Base-by-base conservation (phyloP, 2,329 filamentous ascomycete genomes). In the Helminthosporium solani region DNA sequence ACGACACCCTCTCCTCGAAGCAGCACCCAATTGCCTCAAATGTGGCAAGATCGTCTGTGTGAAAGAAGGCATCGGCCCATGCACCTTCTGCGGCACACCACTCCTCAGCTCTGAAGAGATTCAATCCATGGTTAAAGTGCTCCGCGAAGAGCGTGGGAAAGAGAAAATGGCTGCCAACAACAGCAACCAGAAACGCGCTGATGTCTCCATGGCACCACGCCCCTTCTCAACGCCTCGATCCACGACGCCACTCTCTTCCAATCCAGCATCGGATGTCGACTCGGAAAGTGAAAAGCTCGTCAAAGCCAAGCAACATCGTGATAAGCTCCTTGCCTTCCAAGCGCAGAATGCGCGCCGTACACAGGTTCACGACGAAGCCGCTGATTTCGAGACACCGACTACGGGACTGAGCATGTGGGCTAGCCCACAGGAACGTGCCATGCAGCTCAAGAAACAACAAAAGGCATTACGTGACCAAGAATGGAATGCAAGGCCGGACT, bases 31-130 rank as follows among this genome's bases (percentile, higher is more conserved):
- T 67, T 99, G 94, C 66, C 74, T 95, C 14, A 85, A 81, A 35
- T 99, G 94, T 61, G 94, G 94, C 48, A 97, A 97, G 68, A 90
- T 99, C 11, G 86, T 97, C 44, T 99, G 94, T 67, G 83, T 95
- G 19, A 91, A 94, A 62, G 91, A 99, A 70, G 94, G 94, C 0
- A 78, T 97, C 0, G 92, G 92, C 0, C 92, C 92, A 0, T 99
- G 94, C 69, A 96, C 92, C 0, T 96, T 88, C 64, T 99, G 94
- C 73, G 84, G 84, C 0, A 78, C 80, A 0, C 83, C 89, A 0
- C 75, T 99, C 0, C 75, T 99, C 7, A 85, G 79, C 23, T 67
- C 81, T 0, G 73, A 80, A 3, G 90, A 97, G 44, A 82, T 96
- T 8, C 86, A 95, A 60, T 83, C 81, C 27, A 96, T 99, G 82